These are phyloP conservation scores for Didymella pinodella DNA, from an alignment of 2,329 filamentous ascomycete species.

Conservation along the genomic window DNA sequence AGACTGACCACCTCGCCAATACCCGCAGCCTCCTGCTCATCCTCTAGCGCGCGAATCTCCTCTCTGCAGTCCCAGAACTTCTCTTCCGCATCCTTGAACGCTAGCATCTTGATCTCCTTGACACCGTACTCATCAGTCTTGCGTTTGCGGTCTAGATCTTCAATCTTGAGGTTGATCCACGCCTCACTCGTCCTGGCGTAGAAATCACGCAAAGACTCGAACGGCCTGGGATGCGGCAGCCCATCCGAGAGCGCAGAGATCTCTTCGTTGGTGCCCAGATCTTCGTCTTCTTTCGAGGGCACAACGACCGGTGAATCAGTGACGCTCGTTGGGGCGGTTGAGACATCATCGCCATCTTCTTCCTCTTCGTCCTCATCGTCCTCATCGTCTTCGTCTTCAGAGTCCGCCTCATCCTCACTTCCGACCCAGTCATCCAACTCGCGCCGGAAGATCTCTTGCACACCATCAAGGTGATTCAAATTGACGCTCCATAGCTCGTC, in stretches of 20 bases:
- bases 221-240: conserved; percentile 79
- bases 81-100: conserved; percentile 89
- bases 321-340: conserved; percentile 63
- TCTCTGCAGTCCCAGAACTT: conserved; percentile 99
- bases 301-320: conserved; percentile 33
- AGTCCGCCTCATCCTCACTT: conserved; percentile 55
- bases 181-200: conserved; percentile 85
- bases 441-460: conserved; percentile 86
- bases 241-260: conserved; percentile 69
- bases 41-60: conserved; percentile 88
- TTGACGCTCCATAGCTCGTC: conserved; percentile 94
- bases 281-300: conserved; percentile 45
- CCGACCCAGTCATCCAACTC: conserved; percentile 85
- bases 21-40: conserved; percentile 93
- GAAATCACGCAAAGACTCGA: conserved; percentile 91
- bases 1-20: conserved; percentile 94
- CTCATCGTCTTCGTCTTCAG: conserved; percentile 56
- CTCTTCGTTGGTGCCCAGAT: conserved; percentile 59
- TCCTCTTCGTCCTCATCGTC: conserved; percentile 50
- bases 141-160: conserved; percentile 68
- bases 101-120: conserved; percentile 92
- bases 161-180: conserved; percentile 89
- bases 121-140: conserved; percentile 59
- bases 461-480: conserved; percentile 92
- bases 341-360: conserved; percentile 38